Evolutionary conservation across 192 early-diverging fungal genomes (phyloP).

Genomic region (Podila clonocystis): DNA sequence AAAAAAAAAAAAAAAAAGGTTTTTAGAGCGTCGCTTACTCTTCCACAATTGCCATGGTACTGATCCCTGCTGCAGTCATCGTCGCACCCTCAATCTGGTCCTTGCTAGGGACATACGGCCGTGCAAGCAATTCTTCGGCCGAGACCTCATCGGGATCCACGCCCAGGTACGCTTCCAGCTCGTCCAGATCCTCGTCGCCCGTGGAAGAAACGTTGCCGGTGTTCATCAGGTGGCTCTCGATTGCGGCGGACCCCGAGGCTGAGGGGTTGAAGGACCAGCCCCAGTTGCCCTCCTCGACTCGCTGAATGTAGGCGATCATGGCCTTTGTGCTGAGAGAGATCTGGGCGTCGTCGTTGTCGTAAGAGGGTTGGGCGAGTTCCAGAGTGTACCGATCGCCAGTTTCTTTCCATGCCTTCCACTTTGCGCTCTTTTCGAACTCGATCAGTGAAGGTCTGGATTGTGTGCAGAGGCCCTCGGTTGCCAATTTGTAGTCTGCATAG

Average conservation of each 20-base stretch:
- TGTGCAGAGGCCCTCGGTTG: constrained; percentile 51
- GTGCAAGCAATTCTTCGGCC: constrained; percentile 36
- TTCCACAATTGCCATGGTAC: constrained; percentile 44
- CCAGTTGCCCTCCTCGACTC: constrained; percentile 43
- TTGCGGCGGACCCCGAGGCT: neutral
- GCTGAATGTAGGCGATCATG: constrained; percentile 32
- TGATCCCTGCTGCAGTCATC: constrained; percentile 50
- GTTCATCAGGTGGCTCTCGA: neutral
- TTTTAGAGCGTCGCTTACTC: constrained; percentile 35
- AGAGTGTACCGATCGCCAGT: constrained; percentile 22
- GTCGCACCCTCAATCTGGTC: constrained; percentile 13
- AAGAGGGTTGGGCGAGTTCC: constrained; percentile 12
- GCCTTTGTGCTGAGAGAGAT: constrained; percentile 15
- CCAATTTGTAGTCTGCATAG: constrained; percentile 52
- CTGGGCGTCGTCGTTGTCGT: constrained; percentile 13
- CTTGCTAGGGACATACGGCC: constrained; percentile 30
- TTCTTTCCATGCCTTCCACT: constrained; percentile 59
- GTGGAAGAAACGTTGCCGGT: neutral
- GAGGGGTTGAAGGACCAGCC: constrained; percentile 34
- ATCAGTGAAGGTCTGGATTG: constrained; percentile 44
- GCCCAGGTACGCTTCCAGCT: constrained; percentile 36
- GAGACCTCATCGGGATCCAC: constrained; percentile 42
- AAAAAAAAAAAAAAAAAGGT: too few relatives aligned
- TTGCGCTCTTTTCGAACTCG: constrained; percentile 53
- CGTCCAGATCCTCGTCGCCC: constrained; percentile 45